Conservation (phyloP, 345 rosid genomes). For the rapeseed (Brassica napus) region DNA sequence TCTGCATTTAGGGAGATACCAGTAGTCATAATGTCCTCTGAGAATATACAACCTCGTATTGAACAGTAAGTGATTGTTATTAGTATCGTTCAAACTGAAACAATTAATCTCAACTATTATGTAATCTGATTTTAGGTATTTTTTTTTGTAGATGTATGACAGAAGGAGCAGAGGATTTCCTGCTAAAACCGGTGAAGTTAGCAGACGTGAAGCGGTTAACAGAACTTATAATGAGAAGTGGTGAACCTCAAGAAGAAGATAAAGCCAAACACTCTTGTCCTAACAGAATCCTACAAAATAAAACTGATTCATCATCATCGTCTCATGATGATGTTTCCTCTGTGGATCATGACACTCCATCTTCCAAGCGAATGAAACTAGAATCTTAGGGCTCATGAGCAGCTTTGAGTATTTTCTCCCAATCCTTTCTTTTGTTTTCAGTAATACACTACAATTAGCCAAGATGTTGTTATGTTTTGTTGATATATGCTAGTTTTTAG, state of each 20-base stretch:
- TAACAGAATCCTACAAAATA: slow-evolving; percentile 40
- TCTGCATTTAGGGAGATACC: slow-evolving; percentile 63
- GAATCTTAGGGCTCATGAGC: neutral
- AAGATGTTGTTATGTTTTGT: neutral
- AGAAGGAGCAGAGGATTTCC: slow-evolving; percentile 86
- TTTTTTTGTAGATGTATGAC: slow-evolving; percentile 58
- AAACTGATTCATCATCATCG: slow-evolving; percentile 11
- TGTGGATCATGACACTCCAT: slow-evolving; percentile 2
- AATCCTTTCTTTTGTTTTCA: neutral
- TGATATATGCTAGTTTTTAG: neutral
- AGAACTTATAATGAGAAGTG: slow-evolving; percentile 43
- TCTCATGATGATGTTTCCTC: slow-evolving; percentile 17
- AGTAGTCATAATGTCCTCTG: slow-evolving; percentile 81
- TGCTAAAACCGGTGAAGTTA: slow-evolving; percentile 78
- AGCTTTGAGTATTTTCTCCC: neutral
- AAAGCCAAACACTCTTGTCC: neutral
- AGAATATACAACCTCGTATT: slow-evolving; percentile 64
- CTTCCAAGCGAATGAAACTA: neutral
- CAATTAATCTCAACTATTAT: neutral
- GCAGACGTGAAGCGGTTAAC: slow-evolving; percentile 66
- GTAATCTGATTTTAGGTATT: neutral
- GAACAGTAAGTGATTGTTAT: slow-evolving; percentile 49
- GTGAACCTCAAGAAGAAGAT: slow-evolving; percentile 35
- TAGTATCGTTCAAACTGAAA: neutral
- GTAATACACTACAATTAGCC: neutral